Evolutionary conservation across 495 filamentous ascomycete species (phyloP), one percentile per base, ranked within the genome.

Genomic region (Aspergillus ostianus): DNA sequence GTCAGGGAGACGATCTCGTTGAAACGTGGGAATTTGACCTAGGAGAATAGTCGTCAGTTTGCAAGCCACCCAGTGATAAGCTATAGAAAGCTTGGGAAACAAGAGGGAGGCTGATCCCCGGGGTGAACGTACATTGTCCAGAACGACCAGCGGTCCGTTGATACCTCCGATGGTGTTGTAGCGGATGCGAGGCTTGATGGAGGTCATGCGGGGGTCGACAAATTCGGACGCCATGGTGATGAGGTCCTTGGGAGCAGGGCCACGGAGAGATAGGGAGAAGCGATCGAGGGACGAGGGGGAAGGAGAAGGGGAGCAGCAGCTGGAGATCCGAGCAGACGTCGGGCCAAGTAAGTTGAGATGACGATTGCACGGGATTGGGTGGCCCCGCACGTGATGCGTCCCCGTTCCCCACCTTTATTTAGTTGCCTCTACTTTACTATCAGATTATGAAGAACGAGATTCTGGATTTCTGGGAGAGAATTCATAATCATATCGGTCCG

Each of bases 101-200:
- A 41, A 41, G 36, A 41, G 36, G 13, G 13, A 41, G 13, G 3
- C 12, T 41, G 10, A 15, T 15, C 7, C 7, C 30, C 36, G 36
- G 36, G 36, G 36, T 15, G 65, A 29, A 64, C 83, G 70, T 72
- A 96, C 93, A 82, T 95, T 92, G 70, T 97, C 95, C 52, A 99
- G 83, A 73, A 99, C 91, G 67, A 99, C 94, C 76, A 98, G 84
- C 55, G 94, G 94, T 51, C 94, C 95, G 78, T 98, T 99, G 74
- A 98, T 90, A 76, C 93, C 95, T 74, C 91, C 90, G 73, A 99
- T 92, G 61, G 94, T 99, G 81, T 99, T 99, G 82, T 99, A 99
- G 60, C 90, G 84, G 71, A 96, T 84, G 74, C 92, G 85, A 67
- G 93, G 93, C 73, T 88, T 84, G 72, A 96, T 83, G 67, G 78